Evolutionary conservation across 1,284 basidiomycete species (phyloP).

Genomic region (Mycosarcoma mackinlayi): DNA sequence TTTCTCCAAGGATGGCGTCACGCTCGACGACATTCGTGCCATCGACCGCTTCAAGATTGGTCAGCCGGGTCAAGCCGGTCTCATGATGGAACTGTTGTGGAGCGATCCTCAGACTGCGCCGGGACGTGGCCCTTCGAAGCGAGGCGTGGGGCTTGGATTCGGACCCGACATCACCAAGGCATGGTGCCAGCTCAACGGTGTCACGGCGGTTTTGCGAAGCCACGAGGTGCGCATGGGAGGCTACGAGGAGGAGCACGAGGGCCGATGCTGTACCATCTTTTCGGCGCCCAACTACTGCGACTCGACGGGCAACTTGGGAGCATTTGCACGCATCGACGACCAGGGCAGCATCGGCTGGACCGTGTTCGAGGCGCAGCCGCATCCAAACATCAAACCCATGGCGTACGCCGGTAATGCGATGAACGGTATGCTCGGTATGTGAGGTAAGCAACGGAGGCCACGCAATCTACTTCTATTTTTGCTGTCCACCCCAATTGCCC

Average conservation of each 20-base stretch:
- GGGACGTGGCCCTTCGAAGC: conserved; percentile 96
- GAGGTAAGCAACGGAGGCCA: not conserved
- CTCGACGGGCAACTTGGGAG: conserved; percentile 70
- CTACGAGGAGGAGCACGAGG: conserved; percentile 88
- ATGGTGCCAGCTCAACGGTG: conserved; percentile 88
- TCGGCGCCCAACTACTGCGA: conserved; percentile 68
- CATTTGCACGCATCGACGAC: conserved; percentile 76
- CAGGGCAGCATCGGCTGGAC: conserved; percentile 78
- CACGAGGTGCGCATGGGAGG: conserved; percentile 94
- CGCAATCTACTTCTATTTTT: conserved; percentile 11
- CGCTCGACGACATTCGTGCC: conserved; percentile 88
- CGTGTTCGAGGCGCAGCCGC: conserved; percentile 85
- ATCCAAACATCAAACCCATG: conserved; percentile 92
- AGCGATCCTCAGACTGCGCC: conserved; percentile 90
- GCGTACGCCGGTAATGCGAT: conserved; percentile 74
- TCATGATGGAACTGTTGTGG: conserved; percentile 80
- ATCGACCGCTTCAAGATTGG: conserved; percentile 82
- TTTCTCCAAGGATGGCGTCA: conserved; percentile 93
- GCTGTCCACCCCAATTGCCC: too few relatives aligned
- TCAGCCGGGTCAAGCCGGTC: conserved; percentile 92
- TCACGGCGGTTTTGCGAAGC: conserved; percentile 90
- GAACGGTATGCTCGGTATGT: conserved; percentile 54
- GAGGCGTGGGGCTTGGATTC: conserved; percentile 94
- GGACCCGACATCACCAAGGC: conserved; percentile 75
- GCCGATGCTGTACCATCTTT: conserved; percentile 84